phyloP scores from a whole-genome alignment of 2,329 filamentous ascomycete species.

The Fusarium lateritium region DNA sequence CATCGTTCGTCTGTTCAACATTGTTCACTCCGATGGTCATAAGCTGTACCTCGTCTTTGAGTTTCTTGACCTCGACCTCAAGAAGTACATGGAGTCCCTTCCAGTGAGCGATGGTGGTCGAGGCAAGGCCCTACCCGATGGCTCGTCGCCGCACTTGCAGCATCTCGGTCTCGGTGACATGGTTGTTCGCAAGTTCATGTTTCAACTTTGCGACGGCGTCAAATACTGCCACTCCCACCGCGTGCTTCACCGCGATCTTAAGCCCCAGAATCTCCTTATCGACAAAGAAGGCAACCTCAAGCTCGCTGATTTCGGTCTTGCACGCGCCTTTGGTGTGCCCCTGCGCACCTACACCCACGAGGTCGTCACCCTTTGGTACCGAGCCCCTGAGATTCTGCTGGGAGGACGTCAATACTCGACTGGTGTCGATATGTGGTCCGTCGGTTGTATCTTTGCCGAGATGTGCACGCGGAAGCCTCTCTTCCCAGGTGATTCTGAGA shows the following conservation, averaged over 20 bases:
- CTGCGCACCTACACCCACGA: constrained; percentile 94
- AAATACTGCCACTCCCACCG: constrained; percentile 92
- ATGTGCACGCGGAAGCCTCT: constrained; percentile 96
- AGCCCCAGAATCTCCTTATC: constrained; percentile 92
- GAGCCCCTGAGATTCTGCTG: constrained; percentile 89
- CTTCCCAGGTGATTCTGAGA: constrained; percentile 88
- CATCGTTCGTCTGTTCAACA: constrained; percentile 90
- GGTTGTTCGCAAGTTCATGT: constrained; percentile 95
- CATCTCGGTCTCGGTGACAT: constrained; percentile 80
- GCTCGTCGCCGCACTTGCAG: constrained; percentile 74
- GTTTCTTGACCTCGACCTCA: constrained; percentile 91
- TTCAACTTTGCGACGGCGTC: constrained; percentile 86
- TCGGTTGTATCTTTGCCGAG: constrained; percentile 94
- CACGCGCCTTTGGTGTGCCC: constrained; percentile 91
- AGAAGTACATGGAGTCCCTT: constrained; percentile 96
- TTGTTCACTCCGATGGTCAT: constrained; percentile 93
- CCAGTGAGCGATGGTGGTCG: constrained; percentile 87
- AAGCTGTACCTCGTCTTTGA: constrained; percentile 96
- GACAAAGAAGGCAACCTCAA: constrained; percentile 90
- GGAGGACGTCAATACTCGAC: constrained; percentile 94
- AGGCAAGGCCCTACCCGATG: constrained; percentile 87
- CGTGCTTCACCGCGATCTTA: constrained; percentile 88
- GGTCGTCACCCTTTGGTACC: constrained; percentile 95
- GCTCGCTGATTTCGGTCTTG: constrained; percentile 90
- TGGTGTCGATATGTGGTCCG: constrained; percentile 96